Conservation (phyloP, 2,329 filamentous ascomycete genomes). For the Phyllosticta citribraziliensis region DNA sequence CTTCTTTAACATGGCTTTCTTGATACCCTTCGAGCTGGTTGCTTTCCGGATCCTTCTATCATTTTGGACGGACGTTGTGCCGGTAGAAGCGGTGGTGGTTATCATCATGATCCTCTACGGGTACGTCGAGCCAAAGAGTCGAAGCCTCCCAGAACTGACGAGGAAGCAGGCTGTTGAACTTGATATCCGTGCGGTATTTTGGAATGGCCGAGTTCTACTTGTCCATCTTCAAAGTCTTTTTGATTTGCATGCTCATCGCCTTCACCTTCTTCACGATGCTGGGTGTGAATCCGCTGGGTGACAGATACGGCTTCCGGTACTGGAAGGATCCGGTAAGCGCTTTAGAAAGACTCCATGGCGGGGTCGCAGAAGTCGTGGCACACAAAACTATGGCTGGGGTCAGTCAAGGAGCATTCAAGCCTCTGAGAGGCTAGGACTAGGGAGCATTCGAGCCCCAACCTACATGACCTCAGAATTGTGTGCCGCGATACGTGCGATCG, state of each 20-base stretch:
- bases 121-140: background rate
- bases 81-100: constrained; percentile 2
- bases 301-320: constrained; percentile 35
- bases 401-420: too few relatives aligned
- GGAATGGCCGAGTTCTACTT: constrained; percentile 39
- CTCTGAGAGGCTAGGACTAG: too few relatives aligned
- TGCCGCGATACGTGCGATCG: too few relatives aligned
- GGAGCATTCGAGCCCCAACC: background rate
- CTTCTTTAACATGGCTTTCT: constrained; percentile 24
- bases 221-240: constrained; percentile 35
- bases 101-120: constrained; percentile 3
- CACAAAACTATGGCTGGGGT: too few relatives aligned
- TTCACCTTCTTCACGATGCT: constrained; percentile 40
- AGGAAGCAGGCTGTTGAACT: constrained; percentile 33
- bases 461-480: too few relatives aligned
- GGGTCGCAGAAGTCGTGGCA: too few relatives aligned
- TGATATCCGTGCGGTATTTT: constrained; percentile 44
- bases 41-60: constrained; percentile 28
- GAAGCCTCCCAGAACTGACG: background rate
- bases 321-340: constrained; percentile 26
- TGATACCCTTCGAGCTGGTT: constrained; percentile 36
- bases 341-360: background rate
- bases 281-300: constrained; percentile 35
- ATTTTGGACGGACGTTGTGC: constrained; percentile 30
- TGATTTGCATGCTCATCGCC: constrained; percentile 36